Base-by-base conservation (phyloP, 139 green algal species). In the Tetradesmus lagerheimii region DNA sequence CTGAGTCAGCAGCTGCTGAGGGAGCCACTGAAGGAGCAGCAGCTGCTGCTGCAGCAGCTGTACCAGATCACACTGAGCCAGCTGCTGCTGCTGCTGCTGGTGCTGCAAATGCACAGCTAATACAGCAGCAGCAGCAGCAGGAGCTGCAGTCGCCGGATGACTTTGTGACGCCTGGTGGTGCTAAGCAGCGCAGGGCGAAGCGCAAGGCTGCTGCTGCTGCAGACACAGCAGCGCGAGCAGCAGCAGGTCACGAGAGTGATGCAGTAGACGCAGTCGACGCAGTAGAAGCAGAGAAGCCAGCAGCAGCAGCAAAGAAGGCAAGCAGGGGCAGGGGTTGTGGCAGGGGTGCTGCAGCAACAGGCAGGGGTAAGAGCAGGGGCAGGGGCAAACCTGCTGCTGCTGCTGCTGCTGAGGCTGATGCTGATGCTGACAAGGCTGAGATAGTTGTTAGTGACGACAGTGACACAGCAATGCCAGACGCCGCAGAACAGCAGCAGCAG, bases 31-130 rank as follows among this genome's bases (percentile, higher is more conserved):
- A 37, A 87, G 31, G 29, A 15, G 82, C 82, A 47, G 82, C 20
- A 53, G 11, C 83, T 31, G 83, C 64, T 81, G 83, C 64, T 38
- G 83, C 82, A n/a, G 35, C 53, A 31, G 53, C 45, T 34, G 6
- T 6, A 88, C 31, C 50, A 78, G 45, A 23, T n/a, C n/a, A n/a
- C 27, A 35, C 53, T 1, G 20, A 35, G 82, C 15, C 25, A 34
- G 4, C 39, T 39, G 34, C 45, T 31, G n/a, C 82, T 79, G 82
- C 83, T 64, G 64, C 53, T 81, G 83, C 14, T 79, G 83, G 20
- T 53, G 38, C 27, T 4, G n/a, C 71, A 39, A 16, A 16, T 16
- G 31, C 29, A 37, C 15, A 78, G 67, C 29, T 80, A 9, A 29
- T 8, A 45, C 15, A 53, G 38, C 77, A 43, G 23, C 39, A 34